These are phyloP conservation scores for Monosporascus sp. DNA, from an alignment of 2,329 filamentous ascomycete species.

Conservation along the genomic window DNA sequence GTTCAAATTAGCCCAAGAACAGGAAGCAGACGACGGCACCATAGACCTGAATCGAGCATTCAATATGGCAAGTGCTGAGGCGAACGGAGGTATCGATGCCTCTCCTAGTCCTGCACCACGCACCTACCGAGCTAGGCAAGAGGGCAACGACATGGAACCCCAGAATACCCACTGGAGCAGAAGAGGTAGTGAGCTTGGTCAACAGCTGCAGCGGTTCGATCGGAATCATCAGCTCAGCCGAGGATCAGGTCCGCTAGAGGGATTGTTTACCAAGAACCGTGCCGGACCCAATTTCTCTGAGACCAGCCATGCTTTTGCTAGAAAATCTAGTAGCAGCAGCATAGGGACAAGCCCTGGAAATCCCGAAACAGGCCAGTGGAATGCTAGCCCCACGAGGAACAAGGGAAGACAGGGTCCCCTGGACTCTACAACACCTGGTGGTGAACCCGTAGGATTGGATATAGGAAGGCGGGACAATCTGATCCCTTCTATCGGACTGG, in stretches of 20 bases:
- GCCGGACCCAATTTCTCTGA: slow-evolving; percentile 32
- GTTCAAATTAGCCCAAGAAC: slow-evolving; percentile 20
- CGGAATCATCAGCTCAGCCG: slow-evolving; percentile 20
- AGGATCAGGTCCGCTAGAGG: slow-evolving; percentile 19
- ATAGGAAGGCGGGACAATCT: slow-evolving; percentile 8
- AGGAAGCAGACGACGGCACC: slow-evolving; percentile 18
- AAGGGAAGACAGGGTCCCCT: slow-evolving; percentile 3
- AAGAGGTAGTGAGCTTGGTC: slow-evolving; percentile 25
- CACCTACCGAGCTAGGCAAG: slow-evolving; percentile 11
- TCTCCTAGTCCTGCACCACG: slow-evolving; percentile 28
- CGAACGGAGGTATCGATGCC: slow-evolving; percentile 20
- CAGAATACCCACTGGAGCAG: slow-evolving; percentile 17
- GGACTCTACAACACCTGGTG: not conserved
- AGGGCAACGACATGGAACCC: slow-evolving; percentile 11
- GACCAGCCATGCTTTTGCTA: slow-evolving; percentile 25
- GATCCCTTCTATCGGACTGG: slow-evolving; percentile 22
- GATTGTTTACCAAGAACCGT: slow-evolving; percentile 31
- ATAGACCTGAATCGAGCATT: slow-evolving; percentile 20
- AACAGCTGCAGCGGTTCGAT: slow-evolving; percentile 25
- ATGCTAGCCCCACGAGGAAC: slow-evolving; percentile 8
- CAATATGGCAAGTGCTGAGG: slow-evolving; percentile 21
- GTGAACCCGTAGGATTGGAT: not conserved
- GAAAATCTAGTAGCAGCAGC: slow-evolving; percentile 31
- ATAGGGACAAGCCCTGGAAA: slow-evolving; percentile 20
- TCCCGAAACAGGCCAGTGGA: slow-evolving; percentile 13